Evolutionary conservation across 2,329 filamentous ascomycete genomes (phyloP), one percentile per base, ranked within the genome.

Genomic region (Fusarium sp.): DNA sequence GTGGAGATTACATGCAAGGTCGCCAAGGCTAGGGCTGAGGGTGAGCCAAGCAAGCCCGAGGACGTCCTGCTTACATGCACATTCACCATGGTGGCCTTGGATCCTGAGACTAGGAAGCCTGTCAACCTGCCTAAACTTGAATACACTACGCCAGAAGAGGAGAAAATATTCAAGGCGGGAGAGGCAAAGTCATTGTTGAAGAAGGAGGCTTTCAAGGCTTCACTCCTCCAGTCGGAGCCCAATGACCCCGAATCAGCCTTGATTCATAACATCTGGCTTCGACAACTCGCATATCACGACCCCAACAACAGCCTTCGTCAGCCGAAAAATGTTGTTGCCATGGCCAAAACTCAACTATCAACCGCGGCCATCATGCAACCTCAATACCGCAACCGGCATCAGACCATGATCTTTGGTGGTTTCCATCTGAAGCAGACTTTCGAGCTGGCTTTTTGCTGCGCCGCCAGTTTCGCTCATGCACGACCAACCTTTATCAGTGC

Each of bases 1-100:
- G 90, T 94, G 82, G 93, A 95, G 76, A 91, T 95, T 10, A 93
- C 92, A 0, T 88, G 93, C 74, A 91, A 93, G 79, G 92, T 95
- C 20, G 91, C 92, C 9, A 93, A 92, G 78, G 92, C 90, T 0
- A 88, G 91, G 1, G 84, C 86, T 35, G 84, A 89, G 63, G 92
- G 91, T 27, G 86, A 92, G 76, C 82, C 83, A 0, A 85, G 84
- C 78, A 82, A 78, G 52, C 84, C 84, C 0, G 84, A 86, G 61
- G 85, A 87, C 58, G 81, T 85, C 13, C 77, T 87, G 43, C 79
- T 87, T 2, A 87, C 85, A 0, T 87, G 85, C 74, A 80, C 78
- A 10, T 81, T 81, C 63, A 81, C 79, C 13, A 81, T 81, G 79
- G 79, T 81, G 0, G 79, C 79, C 13, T 62, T 81, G 0, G 79